Evolutionary conservation across 441 rosid genomes (phyloP), one percentile per base, ranked within the genome.

Genomic region (Aquilaria agallochum): DNA sequence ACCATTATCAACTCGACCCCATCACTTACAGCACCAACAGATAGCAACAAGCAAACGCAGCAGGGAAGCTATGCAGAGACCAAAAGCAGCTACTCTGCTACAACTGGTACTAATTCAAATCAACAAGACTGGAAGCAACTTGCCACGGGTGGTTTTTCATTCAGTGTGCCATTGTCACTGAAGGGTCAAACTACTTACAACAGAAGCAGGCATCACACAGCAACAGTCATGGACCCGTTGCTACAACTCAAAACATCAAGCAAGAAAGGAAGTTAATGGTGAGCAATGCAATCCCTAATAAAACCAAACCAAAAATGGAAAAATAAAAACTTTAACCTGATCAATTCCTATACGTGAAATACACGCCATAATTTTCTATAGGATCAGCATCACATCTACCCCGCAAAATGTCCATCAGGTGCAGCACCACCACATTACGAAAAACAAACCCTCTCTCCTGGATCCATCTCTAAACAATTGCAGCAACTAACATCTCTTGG

Each of bases 201-300:
- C 49, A 74, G 65, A 76, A 68, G 68, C 27, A 76, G 63, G 67
- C 64, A 66, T 72, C 83, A 64, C 88, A 72, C 85, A 70, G 88
- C 85, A 59, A 73, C 85, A 64, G 68, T 70, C 84, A 79, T 74
- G 58, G 66, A 65, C 76, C 70, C 31, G 55, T 56, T 59, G 74
- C 81, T 72, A 76, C 74, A 76, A 34, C 79, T 72, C 72, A 67
- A 81, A 79, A 79, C 84, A 81, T 77, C 70, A 68, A 78, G 81
- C 78, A 79, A 70, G 59, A 68, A 9, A 57, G 42, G 47, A 52
- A 60, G 56, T 61, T 68, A 65, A 66, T 63, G 12, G 48, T 13
- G 57, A 49, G 59, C 52, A 60, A 54, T 47, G 54, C 34, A 81
- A 68, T 59, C 42, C 57, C 77, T 20, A 20, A 20, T 20, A 20